These are phyloP conservation scores for Leishmania turanica DNA, from an alignment of 208 protist species.

Conservation along the genomic window DNA sequence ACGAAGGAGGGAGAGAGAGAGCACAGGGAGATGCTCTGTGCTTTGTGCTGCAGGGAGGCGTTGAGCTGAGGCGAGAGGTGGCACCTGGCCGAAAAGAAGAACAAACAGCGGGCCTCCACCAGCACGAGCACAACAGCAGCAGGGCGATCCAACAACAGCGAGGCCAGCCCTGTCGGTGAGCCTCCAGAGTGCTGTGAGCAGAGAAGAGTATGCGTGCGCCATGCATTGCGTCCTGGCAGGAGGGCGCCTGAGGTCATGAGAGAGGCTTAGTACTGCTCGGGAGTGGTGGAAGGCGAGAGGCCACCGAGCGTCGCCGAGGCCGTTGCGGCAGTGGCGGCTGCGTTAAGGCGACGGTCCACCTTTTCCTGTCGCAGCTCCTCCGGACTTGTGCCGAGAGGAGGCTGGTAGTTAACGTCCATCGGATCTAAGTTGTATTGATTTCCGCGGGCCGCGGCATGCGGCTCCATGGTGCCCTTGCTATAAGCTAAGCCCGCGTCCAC, in stretches of 20 bases:
- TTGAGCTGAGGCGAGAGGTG: background rate
- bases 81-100: background rate
- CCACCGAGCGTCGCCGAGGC: constrained; percentile 3
- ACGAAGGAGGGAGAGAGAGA: background rate
- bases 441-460: constrained; percentile 8
- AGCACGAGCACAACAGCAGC: background rate
- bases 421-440: constrained; percentile 40
- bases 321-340: constrained; percentile 7
- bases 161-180: background rate
- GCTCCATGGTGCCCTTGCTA: constrained; percentile 18
- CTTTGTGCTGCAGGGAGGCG: background rate
- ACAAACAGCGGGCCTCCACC: background rate
- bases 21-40: background rate
- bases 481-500: constrained; percentile 13
- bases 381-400: constrained; percentile 79
- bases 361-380: constrained; percentile 60
- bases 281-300: constrained; percentile 5
- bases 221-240: background rate
- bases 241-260: background rate
- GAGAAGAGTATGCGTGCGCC: background rate
- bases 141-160: background rate
- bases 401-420: constrained; percentile 63
- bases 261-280: background rate
- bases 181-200: background rate
- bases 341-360: constrained; percentile 29